Evolutionary conservation across 345 rosid genomes (phyloP), one percentile per base, ranked within the genome.

Genomic region (Murraya koenigii): DNA sequence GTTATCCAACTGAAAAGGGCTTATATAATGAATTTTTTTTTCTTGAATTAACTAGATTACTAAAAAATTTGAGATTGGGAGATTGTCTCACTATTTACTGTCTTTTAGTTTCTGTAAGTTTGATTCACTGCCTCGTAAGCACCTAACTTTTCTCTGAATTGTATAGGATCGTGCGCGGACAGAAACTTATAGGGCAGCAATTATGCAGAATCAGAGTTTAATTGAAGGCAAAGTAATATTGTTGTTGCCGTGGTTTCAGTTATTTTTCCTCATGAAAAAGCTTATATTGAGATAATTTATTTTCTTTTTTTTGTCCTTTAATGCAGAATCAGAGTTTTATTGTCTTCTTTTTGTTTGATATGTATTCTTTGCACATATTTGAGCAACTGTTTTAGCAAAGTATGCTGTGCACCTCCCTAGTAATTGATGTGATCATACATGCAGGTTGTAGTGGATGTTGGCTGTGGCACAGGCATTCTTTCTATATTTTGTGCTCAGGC

Each of bases 401-500:
- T 55, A 47, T 75, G 62, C 44, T 75, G 59, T 74, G 30, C 75
- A 20, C 71, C 56, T 69, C 72, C 76, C 83, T 74, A 52, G 80
- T 63, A 64, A 77, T 71, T 71, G 14, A 30, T 81, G 49, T 81
- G 73, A 66, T 55, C 55, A 47, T 80, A 28, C 77, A 11, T 70
- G 32, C 86, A 96, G 99, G 98, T 96, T 79, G 99, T 96, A 64
- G 86, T 96, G 66, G 98, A 96, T 85, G 99, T 96, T 88, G 99
- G 99, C 75, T 96, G 99, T 80, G 99, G 99, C 70, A 96, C 99
- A 17, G 97, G 98, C 78, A 94, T 96, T 82, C 98, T 96, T 76
- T 90, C 99, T 35, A 91, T 96, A 86, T 96, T 96, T 86, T 96
- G 99, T 88, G 97, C 97, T 77, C 97, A 92, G 85, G 99, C 98